These are phyloP conservation scores for Pichia deserticola DNA, from an alignment of 805 yeast species.

Conservation along the genomic window DNA sequence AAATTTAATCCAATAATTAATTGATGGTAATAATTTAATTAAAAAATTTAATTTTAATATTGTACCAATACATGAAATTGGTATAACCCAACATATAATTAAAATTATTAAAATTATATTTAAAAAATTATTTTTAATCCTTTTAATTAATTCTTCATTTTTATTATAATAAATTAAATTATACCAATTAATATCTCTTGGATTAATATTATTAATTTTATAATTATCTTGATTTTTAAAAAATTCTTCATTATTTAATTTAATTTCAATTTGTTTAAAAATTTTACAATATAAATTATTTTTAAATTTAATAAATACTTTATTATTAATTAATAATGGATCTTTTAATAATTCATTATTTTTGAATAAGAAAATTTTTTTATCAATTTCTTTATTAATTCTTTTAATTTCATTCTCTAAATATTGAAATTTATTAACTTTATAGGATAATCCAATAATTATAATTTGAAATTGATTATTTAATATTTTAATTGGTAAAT, in stretches of 20 bases:
- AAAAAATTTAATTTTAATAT: constrained; percentile 67
- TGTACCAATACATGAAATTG: constrained; percentile 74
- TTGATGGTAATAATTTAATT: constrained; percentile 51
- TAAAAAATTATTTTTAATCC: constrained; percentile 37
- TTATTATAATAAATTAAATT: constrained; percentile 37
- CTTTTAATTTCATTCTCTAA: constrained; percentile 10
- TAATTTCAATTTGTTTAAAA: constrained; percentile 53
- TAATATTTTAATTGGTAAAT: constrained; percentile 14
- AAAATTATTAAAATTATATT: constrained; percentile 40
- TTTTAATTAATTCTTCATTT: constrained; percentile 29
- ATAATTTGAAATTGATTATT: constrained; percentile 8
- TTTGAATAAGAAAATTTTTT: constrained; percentile 5
- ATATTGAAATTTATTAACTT: constrained; percentile 14
- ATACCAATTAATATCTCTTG: constrained; percentile 66
- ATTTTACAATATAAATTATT: constrained; percentile 51
- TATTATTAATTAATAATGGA: constrained; percentile 23
- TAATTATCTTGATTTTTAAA: constrained; percentile 35
- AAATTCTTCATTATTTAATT: constrained; percentile 32
- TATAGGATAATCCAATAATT: constrained; percentile 18
- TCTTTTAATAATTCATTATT: not conserved
- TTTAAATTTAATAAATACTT: constrained; percentile 57
- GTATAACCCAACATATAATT: constrained; percentile 63
- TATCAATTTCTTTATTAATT: constrained; percentile 7
- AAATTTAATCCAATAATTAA: constrained; percentile 45
- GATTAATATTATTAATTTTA: constrained; percentile 47